Percentiles rank a stretch among this genome's conserved stretches.
These are phyloP conservation scores for Talaromyces trachyspermus DNA, from an alignment of 495 filamentous ascomycete genomes.

Conservation along the genomic window DNA sequence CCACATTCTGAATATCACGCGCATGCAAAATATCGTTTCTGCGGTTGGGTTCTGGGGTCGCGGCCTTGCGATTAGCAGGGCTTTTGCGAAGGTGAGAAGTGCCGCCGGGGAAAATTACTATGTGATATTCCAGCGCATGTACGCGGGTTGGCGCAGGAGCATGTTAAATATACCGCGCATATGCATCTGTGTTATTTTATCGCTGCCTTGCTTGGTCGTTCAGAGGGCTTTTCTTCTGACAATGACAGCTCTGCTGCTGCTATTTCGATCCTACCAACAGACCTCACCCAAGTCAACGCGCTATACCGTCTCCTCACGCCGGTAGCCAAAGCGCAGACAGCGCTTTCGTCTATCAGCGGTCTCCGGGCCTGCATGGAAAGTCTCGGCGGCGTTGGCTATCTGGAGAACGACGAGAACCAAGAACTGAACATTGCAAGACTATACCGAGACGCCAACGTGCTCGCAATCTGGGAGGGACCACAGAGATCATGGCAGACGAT, in stretches of 20 bases:
- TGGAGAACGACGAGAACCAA: slow-evolving; percentile 34
- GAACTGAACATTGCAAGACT: slow-evolving; percentile 52
- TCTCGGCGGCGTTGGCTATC: slow-evolving; percentile 70
- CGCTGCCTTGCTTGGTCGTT: slow-evolving; percentile 46
- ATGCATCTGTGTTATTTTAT: slow-evolving; percentile 57
- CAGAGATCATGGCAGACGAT: slow-evolving; percentile 55
- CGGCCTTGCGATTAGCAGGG: slow-evolving; percentile 52
- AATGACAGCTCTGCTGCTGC: slow-evolving; percentile 4
- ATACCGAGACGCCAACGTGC: slow-evolving; percentile 52
- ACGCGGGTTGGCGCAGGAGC: slow-evolving; percentile 48
- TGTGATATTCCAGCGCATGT: slow-evolving; percentile 53
- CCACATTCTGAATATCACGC: slow-evolving; percentile 61
- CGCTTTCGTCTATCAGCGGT: slow-evolving; percentile 45
- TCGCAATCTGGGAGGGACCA: slow-evolving; percentile 68
- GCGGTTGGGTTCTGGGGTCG: slow-evolving; percentile 52
- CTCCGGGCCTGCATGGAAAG: slow-evolving; percentile 61
- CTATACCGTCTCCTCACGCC: slow-evolving; percentile 61
- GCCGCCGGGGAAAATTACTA: slow-evolving; percentile 45
- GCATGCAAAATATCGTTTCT: slow-evolving; percentile 54
- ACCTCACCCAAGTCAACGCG: slow-evolving; percentile 23
- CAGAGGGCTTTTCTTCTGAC: slow-evolving; percentile 27
- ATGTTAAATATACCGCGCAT: slow-evolving; percentile 46
- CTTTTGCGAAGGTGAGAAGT: slow-evolving; percentile 45
- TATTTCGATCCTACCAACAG: slow-evolving; percentile 19
- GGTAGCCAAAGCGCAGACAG: slow-evolving; percentile 56